Evolutionary conservation across 1,139 yeast species (phyloP), one percentile per base, ranked within the genome.

Genomic region (Blastobotrys raffinosifermentans): DNA sequence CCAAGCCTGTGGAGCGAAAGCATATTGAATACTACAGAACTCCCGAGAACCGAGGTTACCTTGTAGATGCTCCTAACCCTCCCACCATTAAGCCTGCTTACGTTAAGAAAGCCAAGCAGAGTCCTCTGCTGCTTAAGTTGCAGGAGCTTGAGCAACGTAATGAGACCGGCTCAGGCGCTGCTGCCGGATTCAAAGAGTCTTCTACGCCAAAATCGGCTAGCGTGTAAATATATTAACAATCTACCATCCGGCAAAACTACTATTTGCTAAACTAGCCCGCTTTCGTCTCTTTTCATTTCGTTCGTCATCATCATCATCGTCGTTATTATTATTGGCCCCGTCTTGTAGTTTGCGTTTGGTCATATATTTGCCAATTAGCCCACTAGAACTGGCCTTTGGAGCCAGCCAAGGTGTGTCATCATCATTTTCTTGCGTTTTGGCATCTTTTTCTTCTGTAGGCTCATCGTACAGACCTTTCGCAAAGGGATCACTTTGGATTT

Each of bases 1-100:
- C 97, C 3, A 75, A 89, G 61, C 98, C 98, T 17, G 81, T 80
- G 6, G 79, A 75, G 50, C 76, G 85, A 62, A 80, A 85, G 64
- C 87, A 82, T 54, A 79, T 91, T 44, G 77, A 75, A 45, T 86
- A 70, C 61, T 91, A 91, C 63, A 75, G 91, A 32, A 73, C 76
- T 57, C 72, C 73, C 4, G 78, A 70, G 26, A 78, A 77, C 55
- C 73, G 87, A 48, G 97, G 98, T 3, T 89, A 85, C 57, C 66
- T 89, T 51, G 64, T 53, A 10, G 64, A 46, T 25, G 49, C 63
- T 2, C 58, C 60, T 4, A 55, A 52, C 15, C 60, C 65, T 2
- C 61, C 63, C 18, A 45, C 46, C 19, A 49, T 60, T 44, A 55
- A 56, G 50, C 48, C 51, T n/a, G 43, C 46, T 31, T 49, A 38